phyloP scores from a whole-genome alignment of 345 rosid genomes.

The Barbarea vulgaris region DNA sequence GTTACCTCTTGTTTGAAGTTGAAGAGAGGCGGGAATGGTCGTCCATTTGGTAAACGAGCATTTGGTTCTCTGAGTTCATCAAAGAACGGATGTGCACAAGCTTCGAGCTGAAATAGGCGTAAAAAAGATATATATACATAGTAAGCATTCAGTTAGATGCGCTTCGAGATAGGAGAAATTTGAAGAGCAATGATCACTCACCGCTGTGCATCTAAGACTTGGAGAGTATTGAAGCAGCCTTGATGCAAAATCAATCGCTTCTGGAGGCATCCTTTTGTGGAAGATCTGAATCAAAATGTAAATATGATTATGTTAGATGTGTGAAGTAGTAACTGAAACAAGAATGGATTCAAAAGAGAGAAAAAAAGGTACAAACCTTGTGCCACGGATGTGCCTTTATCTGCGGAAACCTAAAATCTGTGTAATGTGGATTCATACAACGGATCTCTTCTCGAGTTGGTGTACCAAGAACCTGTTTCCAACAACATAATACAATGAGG shows the following conservation, averaged over 20 bases:
- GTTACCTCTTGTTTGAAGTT: constrained; percentile 76
- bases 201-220: constrained; percentile 82
- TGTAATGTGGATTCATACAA: constrained; percentile 93
- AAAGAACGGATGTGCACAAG: constrained; percentile 72
- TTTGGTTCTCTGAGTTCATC: constrained; percentile 68
- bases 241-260: constrained; percentile 85
- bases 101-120: constrained; percentile 50
- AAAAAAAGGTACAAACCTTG: constrained; percentile 54
- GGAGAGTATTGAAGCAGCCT: constrained; percentile 88
- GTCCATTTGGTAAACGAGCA: constrained; percentile 60
- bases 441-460: constrained; percentile 95
- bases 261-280: constrained; percentile 88
- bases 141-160: neutral
- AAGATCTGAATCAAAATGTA: constrained; percentile 49
- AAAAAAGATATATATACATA: neutral
- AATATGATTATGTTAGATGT: neutral
- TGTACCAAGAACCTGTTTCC: constrained; percentile 79
- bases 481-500: constrained; percentile 21
- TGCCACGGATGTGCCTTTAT: constrained; percentile 96
- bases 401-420: constrained; percentile 89
- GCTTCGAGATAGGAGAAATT: neutral
- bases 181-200: constrained; percentile 52
- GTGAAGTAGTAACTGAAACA: neutral
- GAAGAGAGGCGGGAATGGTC: constrained; percentile 63
- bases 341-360: neutral